These are phyloP conservation scores for Pythium utonaiense DNA, from an alignment of 352 stramenopile species.

Conservation along the genomic window DNA sequence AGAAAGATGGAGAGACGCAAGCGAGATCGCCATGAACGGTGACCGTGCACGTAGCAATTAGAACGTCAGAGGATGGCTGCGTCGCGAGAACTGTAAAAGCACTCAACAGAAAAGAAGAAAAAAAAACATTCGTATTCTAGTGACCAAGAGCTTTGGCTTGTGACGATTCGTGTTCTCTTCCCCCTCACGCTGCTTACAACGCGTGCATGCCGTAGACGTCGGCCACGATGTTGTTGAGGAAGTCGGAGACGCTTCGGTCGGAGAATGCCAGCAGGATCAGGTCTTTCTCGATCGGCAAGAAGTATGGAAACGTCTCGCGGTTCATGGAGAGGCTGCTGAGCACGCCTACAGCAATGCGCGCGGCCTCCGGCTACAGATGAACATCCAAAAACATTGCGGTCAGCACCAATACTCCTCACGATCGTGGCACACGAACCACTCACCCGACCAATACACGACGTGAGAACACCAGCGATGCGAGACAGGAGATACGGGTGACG, in stretches of 20 bases:
- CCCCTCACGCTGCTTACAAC: no score
- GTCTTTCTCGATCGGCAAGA: conserved; percentile 74
- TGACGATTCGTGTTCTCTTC: no score
- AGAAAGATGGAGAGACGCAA: no score
- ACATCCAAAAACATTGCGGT: conserved; percentile 6
- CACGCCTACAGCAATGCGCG: conserved; percentile 66
- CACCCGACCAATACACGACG: conserved; percentile 72
- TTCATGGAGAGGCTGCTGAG: conserved; percentile 79
- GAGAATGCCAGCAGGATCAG: conserved; percentile 70
- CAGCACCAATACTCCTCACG: background rate
- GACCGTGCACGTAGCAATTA: background rate
- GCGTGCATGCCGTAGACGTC: conserved; percentile 84
- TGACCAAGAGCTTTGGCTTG: background rate
- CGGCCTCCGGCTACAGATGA: conserved; percentile 48
- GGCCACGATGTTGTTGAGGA: conserved; percentile 77
- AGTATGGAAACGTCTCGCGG: conserved; percentile 70
- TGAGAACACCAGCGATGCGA: conserved; percentile 45
- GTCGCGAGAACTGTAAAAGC: background rate
- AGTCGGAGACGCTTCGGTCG: conserved; percentile 71
- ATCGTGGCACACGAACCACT: conserved; percentile 10
- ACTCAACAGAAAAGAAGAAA: conserved; percentile 1
- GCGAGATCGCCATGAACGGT: background rate
- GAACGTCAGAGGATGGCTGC: background rate
- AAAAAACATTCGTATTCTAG: conserved; percentile 6
- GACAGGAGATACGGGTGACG: conserved; percentile 62